phyloP scores from a whole-genome alignment of 495 filamentous ascomycete species.

The Podospora comata region DNA sequence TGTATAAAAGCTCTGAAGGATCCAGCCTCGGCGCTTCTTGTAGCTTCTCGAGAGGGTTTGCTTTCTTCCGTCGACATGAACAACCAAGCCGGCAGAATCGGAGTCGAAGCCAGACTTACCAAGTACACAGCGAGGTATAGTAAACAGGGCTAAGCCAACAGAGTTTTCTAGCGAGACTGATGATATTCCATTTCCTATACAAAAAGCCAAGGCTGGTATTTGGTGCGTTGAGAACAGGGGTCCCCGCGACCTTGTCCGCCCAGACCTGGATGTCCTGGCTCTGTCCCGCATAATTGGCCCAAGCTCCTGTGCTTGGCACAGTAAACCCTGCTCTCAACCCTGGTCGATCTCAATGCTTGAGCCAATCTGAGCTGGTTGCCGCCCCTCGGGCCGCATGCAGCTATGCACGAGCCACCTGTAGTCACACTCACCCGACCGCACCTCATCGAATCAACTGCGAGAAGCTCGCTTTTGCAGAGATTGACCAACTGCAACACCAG shows the following conservation, averaged over 20 bases:
- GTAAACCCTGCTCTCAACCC: conserved; percentile 22
- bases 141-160: not conserved
- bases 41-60: not conserved
- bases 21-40: not conserved
- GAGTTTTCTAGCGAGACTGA: not conserved
- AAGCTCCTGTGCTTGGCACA: conserved; percentile 30
- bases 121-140: not conserved
- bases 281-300: conserved; percentile 34
- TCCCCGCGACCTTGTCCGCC: conserved; percentile 16
- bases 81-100: not conserved
- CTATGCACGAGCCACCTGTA: conserved; percentile 38
- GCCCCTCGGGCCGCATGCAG: conserved; percentile 37
- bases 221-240: conserved; percentile 12
- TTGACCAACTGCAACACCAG: conserved; percentile 16
- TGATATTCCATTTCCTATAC: not conserved
- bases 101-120: not conserved
- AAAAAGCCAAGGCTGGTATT: conserved; percentile 18
- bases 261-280: conserved; percentile 20
- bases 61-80: not conserved
- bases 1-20: not conserved
- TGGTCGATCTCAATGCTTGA: conserved; percentile 34
- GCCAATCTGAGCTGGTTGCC: conserved; percentile 40
- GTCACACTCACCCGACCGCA: conserved; percentile 35
- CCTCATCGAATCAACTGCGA: conserved; percentile 35
- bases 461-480: conserved; percentile 22